Evolutionary conservation across 768 basidiomycete species (phyloP), one percentile per base, ranked within the genome.

Genomic region (Kwoniella sp.): DNA sequence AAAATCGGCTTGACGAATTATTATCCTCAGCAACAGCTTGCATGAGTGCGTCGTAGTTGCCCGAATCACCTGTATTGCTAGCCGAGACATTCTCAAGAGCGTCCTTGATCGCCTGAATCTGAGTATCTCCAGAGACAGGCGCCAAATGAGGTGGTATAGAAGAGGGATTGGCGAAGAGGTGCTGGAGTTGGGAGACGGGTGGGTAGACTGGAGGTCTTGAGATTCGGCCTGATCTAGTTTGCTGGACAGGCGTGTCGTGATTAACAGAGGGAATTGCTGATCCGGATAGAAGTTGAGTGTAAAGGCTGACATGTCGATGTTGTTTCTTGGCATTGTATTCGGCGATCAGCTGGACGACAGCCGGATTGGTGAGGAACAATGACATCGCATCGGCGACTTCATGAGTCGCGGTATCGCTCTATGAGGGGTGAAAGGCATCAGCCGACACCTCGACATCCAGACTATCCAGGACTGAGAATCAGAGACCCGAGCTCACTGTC

Each of bases 211-310:
- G 68, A 44, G 63, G 68, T 29, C 68, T 50, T n/a, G 63, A 65
- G 15, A 68, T 68, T n/a, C 68, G 29, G 21, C 68, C 68, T 29
- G 63, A 64, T 49, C 68, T 30, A 8, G 68, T 68, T 33, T 68
- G 68, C 26, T 67, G 66, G 10, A 58, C 50, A 13, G 66, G 66
- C 21, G 66, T 67, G 36, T 64, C 62, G 9, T 55, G 62, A 1
- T 44, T 47, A 1, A 21, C 29, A 27, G 25, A 46, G 26, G 60
- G 60, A 5, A 51, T 7, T 12, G 26, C 30, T 7, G 64, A 65
- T 2, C 59, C 58, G 25, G 57, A 63, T 1, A 63, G 25, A 4
- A 56, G 40, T 26, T 68, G 63, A 47, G 53, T 58, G 49, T 55
- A 55, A 24, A 58, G 29, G 33, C 47, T 56, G 49, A 56, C 64